Conservation (phyloP, 176 grass and related monocot genomes). For the Oryza officinalis region DNA sequence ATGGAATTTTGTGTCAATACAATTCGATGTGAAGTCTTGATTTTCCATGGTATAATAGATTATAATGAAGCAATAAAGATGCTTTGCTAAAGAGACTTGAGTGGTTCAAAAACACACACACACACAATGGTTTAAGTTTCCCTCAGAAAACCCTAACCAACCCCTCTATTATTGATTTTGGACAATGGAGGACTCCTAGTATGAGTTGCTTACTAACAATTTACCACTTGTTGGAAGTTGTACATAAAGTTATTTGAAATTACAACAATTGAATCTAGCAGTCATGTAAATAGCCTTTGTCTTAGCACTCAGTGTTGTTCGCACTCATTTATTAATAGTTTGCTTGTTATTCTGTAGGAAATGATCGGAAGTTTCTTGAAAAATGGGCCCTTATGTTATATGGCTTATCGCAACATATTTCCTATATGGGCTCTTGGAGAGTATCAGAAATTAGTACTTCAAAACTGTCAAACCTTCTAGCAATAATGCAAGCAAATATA, state of each 20-base stretch:
- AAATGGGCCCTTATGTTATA: slow-evolving; percentile 58
- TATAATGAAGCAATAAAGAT: neutral
- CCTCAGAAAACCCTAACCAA: neutral
- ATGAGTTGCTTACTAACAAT: neutral
- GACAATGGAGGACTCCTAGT: neutral
- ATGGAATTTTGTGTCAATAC: neutral
- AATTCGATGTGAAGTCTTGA: neutral
- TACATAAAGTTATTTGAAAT: neutral
- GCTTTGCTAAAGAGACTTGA: neutral
- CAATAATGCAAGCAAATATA: neutral
- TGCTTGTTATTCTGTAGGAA: slow-evolving; percentile 45
- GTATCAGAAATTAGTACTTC: slow-evolving; percentile 56
- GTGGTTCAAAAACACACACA: too few species aligned
- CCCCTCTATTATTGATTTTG: neutral
- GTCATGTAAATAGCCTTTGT: slow-evolving; percentile 10
- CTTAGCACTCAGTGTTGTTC: slow-evolving; percentile 15
- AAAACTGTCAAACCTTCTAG: neutral
- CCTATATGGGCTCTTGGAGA: slow-evolving; percentile 87
- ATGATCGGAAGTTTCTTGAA: slow-evolving; percentile 72
- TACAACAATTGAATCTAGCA: neutral
- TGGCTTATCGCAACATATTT: slow-evolving; percentile 79
- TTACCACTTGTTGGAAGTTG: neutral
- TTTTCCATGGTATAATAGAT: neutral
- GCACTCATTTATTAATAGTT: slow-evolving; percentile 9
- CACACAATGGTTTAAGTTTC: neutral